A percentile compares a stretch with the other conserved stretches of the same genome.
Conservation (phyloP, 108 stramenopile genomes). For the Skeletonema marinoi region DNA sequence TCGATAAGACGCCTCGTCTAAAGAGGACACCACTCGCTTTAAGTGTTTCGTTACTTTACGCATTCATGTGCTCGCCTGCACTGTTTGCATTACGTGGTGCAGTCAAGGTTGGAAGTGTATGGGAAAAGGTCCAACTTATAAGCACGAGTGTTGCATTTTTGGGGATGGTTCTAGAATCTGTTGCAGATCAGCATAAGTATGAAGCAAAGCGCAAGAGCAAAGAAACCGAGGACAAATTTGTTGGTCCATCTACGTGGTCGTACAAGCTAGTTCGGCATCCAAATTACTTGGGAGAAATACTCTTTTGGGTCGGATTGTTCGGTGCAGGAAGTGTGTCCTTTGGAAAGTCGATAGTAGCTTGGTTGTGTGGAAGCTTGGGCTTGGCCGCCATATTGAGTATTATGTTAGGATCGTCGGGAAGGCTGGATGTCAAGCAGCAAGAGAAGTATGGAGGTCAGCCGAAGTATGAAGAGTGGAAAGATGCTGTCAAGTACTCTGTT, state of each 20-base stretch:
- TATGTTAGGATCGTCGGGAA: constrained; percentile 58
- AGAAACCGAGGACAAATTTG: constrained; percentile 14
- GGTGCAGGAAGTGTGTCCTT: constrained; percentile 58
- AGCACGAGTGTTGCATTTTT: constrained; percentile 14
- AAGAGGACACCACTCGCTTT: constrained; percentile 37
- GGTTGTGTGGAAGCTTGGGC: constrained; percentile 52
- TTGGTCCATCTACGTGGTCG: constrained; percentile 42
- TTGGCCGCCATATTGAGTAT: constrained; percentile 60
- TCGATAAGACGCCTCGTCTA: constrained; percentile 29
- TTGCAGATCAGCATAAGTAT: constrained; percentile 53
- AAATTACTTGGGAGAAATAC: constrained; percentile 72
- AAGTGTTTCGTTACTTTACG: constrained; percentile 37
- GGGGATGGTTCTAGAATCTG: constrained; percentile 26
- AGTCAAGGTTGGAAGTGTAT: background rate
- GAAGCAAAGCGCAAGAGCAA: constrained; percentile 19
- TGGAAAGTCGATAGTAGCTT: constrained; percentile 44
- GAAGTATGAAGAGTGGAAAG: constrained; percentile 55
- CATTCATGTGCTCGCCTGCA: constrained; percentile 42
- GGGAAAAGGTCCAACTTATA: constrained; percentile 5
- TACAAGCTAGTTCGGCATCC: constrained; percentile 73
- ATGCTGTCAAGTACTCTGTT: constrained; percentile 41
- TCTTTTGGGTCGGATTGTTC: constrained; percentile 74
- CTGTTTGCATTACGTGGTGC: constrained; percentile 36
- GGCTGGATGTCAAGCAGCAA: constrained; percentile 61
- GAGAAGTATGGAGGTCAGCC: constrained; percentile 62